phyloP scores from a whole-genome alignment of 306 rosid genomes.

The Dalbergia cultrata region DNA sequence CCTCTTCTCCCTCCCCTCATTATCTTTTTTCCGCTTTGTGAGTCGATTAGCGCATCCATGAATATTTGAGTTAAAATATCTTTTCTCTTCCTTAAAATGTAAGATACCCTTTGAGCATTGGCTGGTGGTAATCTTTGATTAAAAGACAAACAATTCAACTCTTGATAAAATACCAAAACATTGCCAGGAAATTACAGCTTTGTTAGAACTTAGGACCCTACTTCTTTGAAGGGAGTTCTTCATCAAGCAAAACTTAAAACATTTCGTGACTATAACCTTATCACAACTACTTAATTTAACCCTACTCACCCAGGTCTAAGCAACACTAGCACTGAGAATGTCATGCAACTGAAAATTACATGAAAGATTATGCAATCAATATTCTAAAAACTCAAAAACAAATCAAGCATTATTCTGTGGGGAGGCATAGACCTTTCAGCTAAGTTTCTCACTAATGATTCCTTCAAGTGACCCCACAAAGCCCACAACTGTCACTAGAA shows the following conservation, averaged over 20 bases:
- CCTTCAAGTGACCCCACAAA: conserved; percentile 79
- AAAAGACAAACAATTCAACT: not conserved
- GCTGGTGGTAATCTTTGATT: no score
- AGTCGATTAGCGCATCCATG: no score
- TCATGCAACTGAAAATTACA: conserved; percentile 13
- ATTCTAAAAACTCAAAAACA: not conserved
- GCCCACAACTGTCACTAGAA: conserved; percentile 66
- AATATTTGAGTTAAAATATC: no score
- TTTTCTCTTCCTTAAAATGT: no score
- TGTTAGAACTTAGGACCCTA: not conserved
- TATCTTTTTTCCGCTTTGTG: no score
- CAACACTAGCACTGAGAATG: not conserved
- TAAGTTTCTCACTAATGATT: conserved; percentile 58
- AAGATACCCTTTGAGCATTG: no score
- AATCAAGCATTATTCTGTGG: not conserved
- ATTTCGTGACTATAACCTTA: not conserved
- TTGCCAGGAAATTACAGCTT: not conserved
- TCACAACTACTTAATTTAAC: not conserved
- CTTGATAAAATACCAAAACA: not conserved
- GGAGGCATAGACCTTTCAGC: conserved; percentile 16
- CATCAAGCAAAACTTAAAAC: conserved; percentile 14
- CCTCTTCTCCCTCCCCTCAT: no score
- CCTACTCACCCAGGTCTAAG: not conserved
- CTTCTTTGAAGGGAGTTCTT: conserved; percentile 9
- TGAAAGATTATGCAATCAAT: conserved; percentile 16